Evolutionary conservation across 208 protist species (phyloP), one percentile per base, ranked within the genome.

Genomic region (Acanthamoeba quina): DNA sequence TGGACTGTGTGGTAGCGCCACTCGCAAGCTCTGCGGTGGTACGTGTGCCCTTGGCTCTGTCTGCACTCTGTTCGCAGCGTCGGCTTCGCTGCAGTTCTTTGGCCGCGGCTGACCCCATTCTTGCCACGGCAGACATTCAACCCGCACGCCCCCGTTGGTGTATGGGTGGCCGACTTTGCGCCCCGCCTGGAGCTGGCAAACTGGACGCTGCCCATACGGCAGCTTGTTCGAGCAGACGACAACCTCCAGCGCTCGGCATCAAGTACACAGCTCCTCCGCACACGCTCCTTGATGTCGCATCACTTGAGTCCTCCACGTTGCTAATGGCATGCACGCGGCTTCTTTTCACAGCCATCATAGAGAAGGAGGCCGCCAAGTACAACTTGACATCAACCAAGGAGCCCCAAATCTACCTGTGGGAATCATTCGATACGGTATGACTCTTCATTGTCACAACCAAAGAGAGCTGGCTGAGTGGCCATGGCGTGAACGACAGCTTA

Each of bases 111-210:
- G 44, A 47, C 44, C 7, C 44, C 7, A 7, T 34, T 21, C 68
- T 10, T 52, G 68, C 6, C 31, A 15, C 64, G 10, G 0, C 78
- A 86, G 78, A 21, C 78, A 1, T 86, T 86, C 52, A 41, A 91
- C 29, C 58, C 85, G 19, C 15, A 21, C 10, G 29, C 15, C 9
- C 85, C 85, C 0, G 85, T 91, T 17, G 41, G 31, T 10, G 58
- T 91, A 11, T 91, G 85, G 85, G 85, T 91, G 10, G 85, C 85
- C 7, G 60, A 91, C 64, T 91, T 68, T 31, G 56, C 85, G 76
- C 62, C 56, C 24, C 56, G 34, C 13, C 5, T 56, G 19, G 60
- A 44, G 11, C 29, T 91, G 37, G 58, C 37, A 13, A 56, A 91
- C 60, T 91, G 85, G 85, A 34, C 58, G 26, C 11, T 52, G 31